A percentile compares a stretch with the other conserved stretches of the same genome.
Conservation (phyloP, 352 stramenopile species). For the Pythium sp. region DNA sequence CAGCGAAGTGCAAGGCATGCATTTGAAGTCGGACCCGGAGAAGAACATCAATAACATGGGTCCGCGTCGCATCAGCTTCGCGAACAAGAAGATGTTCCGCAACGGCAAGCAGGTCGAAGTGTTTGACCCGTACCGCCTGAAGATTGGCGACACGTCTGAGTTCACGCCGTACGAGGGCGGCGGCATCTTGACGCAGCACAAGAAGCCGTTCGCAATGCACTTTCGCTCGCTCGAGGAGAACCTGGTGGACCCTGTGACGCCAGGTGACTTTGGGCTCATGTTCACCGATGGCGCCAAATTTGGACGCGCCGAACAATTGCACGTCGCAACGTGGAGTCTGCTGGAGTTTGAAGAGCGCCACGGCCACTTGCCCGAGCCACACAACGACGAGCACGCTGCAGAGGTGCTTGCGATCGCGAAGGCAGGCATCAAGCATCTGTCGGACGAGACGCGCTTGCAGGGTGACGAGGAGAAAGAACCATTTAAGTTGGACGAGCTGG, state of each 20-base stretch:
- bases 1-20: constrained; percentile 81
- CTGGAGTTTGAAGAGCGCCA: constrained; percentile 78
- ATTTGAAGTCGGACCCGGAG: constrained; percentile 46
- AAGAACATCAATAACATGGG: constrained; percentile 79
- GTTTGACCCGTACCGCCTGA: constrained; percentile 79
- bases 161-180: constrained; percentile 81
- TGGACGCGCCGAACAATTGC: constrained; percentile 80
- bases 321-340: constrained; percentile 72
- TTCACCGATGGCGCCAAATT: constrained; percentile 87
- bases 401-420: constrained; percentile 73
- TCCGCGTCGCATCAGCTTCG: constrained; percentile 72
- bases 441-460: constrained; percentile 41
- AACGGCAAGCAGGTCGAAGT: constrained; percentile 85
- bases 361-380: constrained; percentile 54
- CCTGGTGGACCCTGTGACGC: constrained; percentile 59
- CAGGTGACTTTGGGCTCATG: constrained; percentile 77
- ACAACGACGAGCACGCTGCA: constrained; percentile 59
- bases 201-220: constrained; percentile 73
- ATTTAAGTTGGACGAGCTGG: constrained; percentile 68
- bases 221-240: constrained; percentile 79
- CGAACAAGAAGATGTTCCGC: constrained; percentile 83
- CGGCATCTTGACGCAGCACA: constrained; percentile 79
- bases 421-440: constrained; percentile 61
- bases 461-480: constrained; percentile 34
- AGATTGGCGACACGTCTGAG: constrained; percentile 79